Evolutionary conservation across 2,329 filamentous ascomycete genomes (phyloP), one percentile per base, ranked within the genome.

Genomic region (Aspergillus pseudoglaucus): DNA sequence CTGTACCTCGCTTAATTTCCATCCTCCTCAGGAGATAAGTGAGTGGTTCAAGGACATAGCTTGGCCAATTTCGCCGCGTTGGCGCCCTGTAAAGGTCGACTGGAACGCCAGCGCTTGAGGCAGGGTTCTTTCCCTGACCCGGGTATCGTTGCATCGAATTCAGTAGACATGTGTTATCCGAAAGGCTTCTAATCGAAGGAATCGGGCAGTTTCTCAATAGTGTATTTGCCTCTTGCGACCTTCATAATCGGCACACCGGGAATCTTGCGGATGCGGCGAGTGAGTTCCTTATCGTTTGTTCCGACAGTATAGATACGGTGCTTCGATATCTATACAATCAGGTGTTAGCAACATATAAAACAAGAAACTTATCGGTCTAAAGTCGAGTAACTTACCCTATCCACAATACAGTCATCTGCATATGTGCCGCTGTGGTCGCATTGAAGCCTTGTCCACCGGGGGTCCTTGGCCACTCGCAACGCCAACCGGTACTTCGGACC

Each of bases 341-440:
- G 3, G 7, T 22, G 7, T 47, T 32, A 47, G 45, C 27, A 37
- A 22, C 6, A 20, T 39, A 18, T 17, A 15, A 15, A 35, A 6
- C 32, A n/a, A 8, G n/a, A 15, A 15, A 6, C 3, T 7, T 37
- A 20, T 9, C 7, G 6, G 15, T 14, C 10, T 8, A 2, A 22
- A 14, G 5, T 6, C n/a, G 23, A 20, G 20, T 14, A 44, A 52
- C 57, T 47, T 44, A 88, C 79, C 47, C 84, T 70, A 63, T 88
- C 84, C 35, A 88, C 84, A 17, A 89, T 79, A 62, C 88, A 94
- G 70, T 95, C 89, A 72, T 95, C 90, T 7, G 89, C 86, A 70
- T 90, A 90, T 0, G 81, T 84, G 39, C 90, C 90, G 69, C 90
- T 91, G 74, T 97, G 93, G 59, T 91, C 88, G 68, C 93, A 98